phyloP scores from a whole-genome alignment of 331 rosid species.

The Rosa hybrid region DNA sequence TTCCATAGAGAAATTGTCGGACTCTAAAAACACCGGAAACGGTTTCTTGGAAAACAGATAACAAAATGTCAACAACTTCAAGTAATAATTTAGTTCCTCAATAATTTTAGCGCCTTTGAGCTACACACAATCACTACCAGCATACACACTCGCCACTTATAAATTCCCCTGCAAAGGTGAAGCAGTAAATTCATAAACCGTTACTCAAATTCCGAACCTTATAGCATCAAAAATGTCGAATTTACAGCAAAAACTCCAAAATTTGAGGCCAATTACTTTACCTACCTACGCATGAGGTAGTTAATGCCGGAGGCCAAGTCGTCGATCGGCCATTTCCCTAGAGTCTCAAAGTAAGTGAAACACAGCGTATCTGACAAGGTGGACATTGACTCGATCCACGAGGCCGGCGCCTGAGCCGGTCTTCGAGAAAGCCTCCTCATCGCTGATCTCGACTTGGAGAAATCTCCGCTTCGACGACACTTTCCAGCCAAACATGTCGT shows the following conservation, averaged over 20 bases:
- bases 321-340: constrained; percentile 80
- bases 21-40: constrained; percentile 83
- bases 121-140: constrained; percentile 62
- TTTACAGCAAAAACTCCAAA: background rate
- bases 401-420: constrained; percentile 67
- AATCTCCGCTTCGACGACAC: constrained; percentile 29
- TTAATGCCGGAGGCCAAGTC: constrained; percentile 61
- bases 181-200: background rate
- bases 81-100: constrained; percentile 56
- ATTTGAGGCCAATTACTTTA: background rate
- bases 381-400: constrained; percentile 67
- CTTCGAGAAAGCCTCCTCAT: constrained; percentile 26
- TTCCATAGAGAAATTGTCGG: constrained; percentile 67
- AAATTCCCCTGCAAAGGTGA: constrained; percentile 63
- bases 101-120: constrained; percentile 71
- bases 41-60: constrained; percentile 86
- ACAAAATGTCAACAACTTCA: constrained; percentile 76
- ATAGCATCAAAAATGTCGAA: background rate
- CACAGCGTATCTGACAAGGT: constrained; percentile 80
- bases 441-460: constrained; percentile 64
- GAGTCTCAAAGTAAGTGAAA: constrained; percentile 78
- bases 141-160: constrained; percentile 86
- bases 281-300: constrained; percentile 88
- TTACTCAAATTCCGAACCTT: too few species aligned
- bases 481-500: constrained; percentile 31